phyloP scores from a whole-genome alignment of 78 protist species.

The Polysphondylium violaceum region DNA sequence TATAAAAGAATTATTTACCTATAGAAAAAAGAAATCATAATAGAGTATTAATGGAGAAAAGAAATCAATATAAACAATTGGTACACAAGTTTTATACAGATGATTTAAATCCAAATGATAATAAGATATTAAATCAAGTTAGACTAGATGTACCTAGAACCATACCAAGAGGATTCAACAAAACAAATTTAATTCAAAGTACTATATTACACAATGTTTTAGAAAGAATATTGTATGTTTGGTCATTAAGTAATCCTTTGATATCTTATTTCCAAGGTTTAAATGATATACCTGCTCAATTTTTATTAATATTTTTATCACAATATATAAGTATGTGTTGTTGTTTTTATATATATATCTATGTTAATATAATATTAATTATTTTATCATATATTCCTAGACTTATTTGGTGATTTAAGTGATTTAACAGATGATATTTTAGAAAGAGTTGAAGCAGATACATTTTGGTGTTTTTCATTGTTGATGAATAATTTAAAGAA shows the following conservation, averaged over 20 bases:
- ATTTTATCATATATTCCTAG: not conserved
- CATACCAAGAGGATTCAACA: slow-evolving; percentile 66
- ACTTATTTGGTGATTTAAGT: slow-evolving; percentile 32
- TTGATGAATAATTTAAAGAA: slow-evolving; percentile 76
- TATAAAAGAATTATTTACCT: slow-evolving; percentile 76
- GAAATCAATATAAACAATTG: slow-evolving; percentile 68
- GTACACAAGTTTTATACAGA: slow-evolving; percentile 41
- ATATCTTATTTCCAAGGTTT: slow-evolving; percentile 74
- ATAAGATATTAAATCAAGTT: slow-evolving; percentile 60
- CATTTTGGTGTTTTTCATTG: slow-evolving; percentile 78
- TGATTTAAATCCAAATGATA: slow-evolving; percentile 7
- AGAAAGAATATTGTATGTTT: slow-evolving; percentile 69
- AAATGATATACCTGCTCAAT: slow-evolving; percentile 78
- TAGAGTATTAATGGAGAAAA: slow-evolving; percentile 38
- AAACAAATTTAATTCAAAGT: slow-evolving; percentile 36
- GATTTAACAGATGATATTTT: slow-evolving; percentile 48
- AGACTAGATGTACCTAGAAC: slow-evolving; percentile 77
- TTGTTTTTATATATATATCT: not conserved
- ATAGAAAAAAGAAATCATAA: slow-evolving; percentile 35
- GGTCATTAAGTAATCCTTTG: slow-evolving; percentile 61
- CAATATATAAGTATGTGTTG: slow-evolving; percentile 46
- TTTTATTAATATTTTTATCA: slow-evolving; percentile 56
- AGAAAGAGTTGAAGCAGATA: slow-evolving; percentile 76
- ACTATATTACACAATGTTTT: slow-evolving; percentile 40
- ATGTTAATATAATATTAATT: not conserved